phyloP scores from a whole-genome alignment of 495 filamentous ascomycete species.

The Hypoxylon rickii region DNA sequence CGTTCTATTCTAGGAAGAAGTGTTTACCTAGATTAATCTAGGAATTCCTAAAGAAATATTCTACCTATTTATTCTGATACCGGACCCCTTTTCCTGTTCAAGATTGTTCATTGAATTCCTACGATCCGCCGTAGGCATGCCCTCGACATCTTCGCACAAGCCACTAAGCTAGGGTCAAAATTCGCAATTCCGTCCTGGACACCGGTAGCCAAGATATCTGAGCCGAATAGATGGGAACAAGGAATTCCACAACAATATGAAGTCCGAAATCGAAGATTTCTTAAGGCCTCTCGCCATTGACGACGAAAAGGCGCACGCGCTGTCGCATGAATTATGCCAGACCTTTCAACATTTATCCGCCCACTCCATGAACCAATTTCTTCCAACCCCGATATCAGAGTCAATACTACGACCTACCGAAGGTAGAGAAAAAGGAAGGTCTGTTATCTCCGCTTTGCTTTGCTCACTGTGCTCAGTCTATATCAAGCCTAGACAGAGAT shows the following conservation, averaged over 20 bases:
- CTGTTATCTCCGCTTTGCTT: constrained; percentile 32
- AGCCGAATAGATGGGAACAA: constrained; percentile 2
- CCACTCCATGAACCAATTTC: constrained; percentile 70
- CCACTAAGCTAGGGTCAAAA: not conserved
- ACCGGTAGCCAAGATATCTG: not conserved
- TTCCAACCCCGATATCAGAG: constrained; percentile 77
- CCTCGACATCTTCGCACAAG: constrained; percentile 9
- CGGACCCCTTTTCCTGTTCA: too few species aligned
- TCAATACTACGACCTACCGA: constrained; percentile 62
- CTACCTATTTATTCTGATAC: too few species aligned
- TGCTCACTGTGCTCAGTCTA: too few species aligned
- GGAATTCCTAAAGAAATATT: not conserved
- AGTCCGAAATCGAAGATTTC: constrained; percentile 44
- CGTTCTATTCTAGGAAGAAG: not conserved
- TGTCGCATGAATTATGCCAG: constrained; percentile 64
- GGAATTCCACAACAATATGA: constrained; percentile 25
- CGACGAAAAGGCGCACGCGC: constrained; percentile 53
- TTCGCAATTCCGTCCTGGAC: not conserved
- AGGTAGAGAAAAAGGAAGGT: constrained; percentile 61
- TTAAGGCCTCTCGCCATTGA: constrained; percentile 51
- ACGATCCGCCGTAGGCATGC: constrained; percentile 14
- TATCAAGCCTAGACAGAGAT: too few species aligned
- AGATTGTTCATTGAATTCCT: not conserved
- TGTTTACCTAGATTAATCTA: not conserved
- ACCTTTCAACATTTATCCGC: constrained; percentile 68